These are phyloP conservation scores for Pezicula neosporulosa DNA, from an alignment of 2,329 filamentous ascomycete species.

Conservation along the genomic window DNA sequence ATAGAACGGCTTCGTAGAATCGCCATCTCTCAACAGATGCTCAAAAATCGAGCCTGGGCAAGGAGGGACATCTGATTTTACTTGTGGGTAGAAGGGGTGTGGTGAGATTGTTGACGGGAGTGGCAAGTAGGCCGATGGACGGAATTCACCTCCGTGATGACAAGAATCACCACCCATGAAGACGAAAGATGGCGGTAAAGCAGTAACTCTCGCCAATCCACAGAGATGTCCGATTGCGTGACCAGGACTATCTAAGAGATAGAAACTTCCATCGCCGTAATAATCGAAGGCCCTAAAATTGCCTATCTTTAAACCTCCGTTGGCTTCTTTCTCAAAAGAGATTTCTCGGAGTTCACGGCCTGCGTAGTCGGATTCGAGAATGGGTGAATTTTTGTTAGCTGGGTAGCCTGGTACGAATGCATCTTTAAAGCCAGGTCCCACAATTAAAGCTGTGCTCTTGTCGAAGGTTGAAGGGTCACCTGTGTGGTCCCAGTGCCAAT, in stretches of 20 bases:
- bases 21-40: constrained; percentile 31
- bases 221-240: constrained; percentile 48
- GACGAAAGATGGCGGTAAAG: constrained; percentile 35
- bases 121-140: constrained; percentile 38
- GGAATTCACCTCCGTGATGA: constrained; percentile 41
- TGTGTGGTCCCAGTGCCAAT: constrained; percentile 38
- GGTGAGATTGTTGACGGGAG: constrained; percentile 34
- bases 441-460: constrained; percentile 36
- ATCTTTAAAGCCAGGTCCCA: constrained; percentile 43
- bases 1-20: constrained; percentile 29
- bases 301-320: constrained; percentile 36
- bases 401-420: constrained; percentile 42
- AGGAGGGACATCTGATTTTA: constrained; percentile 13
- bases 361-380: constrained; percentile 37
- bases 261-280: constrained; percentile 53
- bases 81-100: constrained; percentile 30
- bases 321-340: constrained; percentile 19
- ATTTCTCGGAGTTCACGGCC: constrained; percentile 32
- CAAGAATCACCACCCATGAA: constrained; percentile 47
- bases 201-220: constrained; percentile 42
- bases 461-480: constrained; percentile 41
- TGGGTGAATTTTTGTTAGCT: constrained; percentile 30
- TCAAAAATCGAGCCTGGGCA: constrained; percentile 40
- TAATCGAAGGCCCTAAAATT: constrained; percentile 46
- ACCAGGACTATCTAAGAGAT: constrained; percentile 49